Evolutionary conservation across 2,329 filamentous ascomycete genomes (phyloP), one percentile per base, ranked within the genome.

Genomic region (Trichoderma atroviride): DNA sequence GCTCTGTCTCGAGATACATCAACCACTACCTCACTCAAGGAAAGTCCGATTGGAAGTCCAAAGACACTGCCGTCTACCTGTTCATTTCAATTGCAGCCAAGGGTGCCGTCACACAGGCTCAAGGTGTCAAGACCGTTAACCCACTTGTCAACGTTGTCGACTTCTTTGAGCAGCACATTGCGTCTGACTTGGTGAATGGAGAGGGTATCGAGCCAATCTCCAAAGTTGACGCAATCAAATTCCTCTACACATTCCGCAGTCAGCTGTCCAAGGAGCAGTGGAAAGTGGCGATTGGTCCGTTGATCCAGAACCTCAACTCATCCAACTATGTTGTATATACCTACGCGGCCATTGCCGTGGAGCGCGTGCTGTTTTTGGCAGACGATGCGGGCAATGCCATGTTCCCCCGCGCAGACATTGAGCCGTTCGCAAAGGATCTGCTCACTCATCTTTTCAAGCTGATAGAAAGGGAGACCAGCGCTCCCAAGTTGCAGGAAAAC

Each of bases 161-260:
- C 59, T 99, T 97, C 81, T 98, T 99, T 84, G 91, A 97, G 78
- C 92, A 92, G 72, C 88, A 98, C 78, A 91, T 99, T 75, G 95
- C 95, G 13, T 86, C 89, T n/a, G 96, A 99, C 79, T 85, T 99
- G 52, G 84, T 97, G 71, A 85, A 87, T n/a, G 84, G 88, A 40
- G 84, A 86, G 35, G 86, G 86, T 2, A 87, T 91, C 1, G 88
- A 97, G 74, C 91, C 94, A 10, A 94, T 99, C 70, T 86, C 97
- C 74, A 97, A 97, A 83, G 95, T 99, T 19, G 96, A 98, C 79
- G 95, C 95, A 22, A 97, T 99, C 85, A 99, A 98, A 80, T 99
- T 94, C 78, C 87, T 99, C 50, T 97, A 99, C 84, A 93, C 92
- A 56, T 99, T 99, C 88, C 91, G 96, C 75, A 97, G 94, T 78